Conservation (phyloP, 768 basidiomycete genomes). For the Lactarius sp. region DNA sequence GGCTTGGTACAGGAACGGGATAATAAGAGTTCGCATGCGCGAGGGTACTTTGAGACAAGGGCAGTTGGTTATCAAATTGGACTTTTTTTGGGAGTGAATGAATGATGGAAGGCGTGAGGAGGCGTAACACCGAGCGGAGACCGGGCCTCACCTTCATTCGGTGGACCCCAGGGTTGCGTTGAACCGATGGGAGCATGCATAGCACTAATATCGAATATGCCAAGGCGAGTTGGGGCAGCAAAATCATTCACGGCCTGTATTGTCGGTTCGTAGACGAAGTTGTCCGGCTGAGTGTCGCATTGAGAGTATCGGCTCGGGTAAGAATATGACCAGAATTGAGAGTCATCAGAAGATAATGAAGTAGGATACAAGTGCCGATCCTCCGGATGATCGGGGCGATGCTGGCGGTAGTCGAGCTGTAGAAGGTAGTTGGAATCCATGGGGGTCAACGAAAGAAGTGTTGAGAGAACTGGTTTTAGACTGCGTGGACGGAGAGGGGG, state of each 20-base stretch:
- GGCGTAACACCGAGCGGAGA: neutral
- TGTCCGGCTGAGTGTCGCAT: slow-evolving; percentile 7
- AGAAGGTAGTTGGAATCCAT: slow-evolving; percentile 18
- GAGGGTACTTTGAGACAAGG: slow-evolving; percentile 12
- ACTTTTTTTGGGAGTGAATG: neutral
- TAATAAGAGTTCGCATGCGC: slow-evolving; percentile 10
- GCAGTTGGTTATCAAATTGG: neutral
- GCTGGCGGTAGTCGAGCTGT: slow-evolving; percentile 14
- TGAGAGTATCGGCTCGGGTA: slow-evolving; percentile 10
- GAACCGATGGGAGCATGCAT: slow-evolving; percentile 8
- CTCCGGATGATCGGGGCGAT: slow-evolving; percentile 12
- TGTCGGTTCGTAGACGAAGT: neutral
- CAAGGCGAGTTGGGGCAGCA: slow-evolving; percentile 5
- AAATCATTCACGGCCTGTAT: neutral
- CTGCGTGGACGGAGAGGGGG: slow-evolving; percentile 17
- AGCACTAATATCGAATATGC: slow-evolving; percentile 16
- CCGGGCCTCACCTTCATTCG: slow-evolving; percentile 1
- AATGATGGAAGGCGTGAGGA: neutral
- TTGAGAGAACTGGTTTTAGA: slow-evolving; percentile 12
- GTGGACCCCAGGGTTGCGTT: slow-evolving; percentile 13
- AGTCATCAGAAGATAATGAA: slow-evolving; percentile 8
- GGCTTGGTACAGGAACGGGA: slow-evolving; percentile 5
- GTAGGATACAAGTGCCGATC: slow-evolving; percentile 7
- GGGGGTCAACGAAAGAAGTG: neutral
- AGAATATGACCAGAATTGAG: slow-evolving; percentile 21